A percentile compares a stretch with the other conserved stretches of the same genome.
Conservation (phyloP, 768 basidiomycete genomes). For the Leccinum variicolor region DNA sequence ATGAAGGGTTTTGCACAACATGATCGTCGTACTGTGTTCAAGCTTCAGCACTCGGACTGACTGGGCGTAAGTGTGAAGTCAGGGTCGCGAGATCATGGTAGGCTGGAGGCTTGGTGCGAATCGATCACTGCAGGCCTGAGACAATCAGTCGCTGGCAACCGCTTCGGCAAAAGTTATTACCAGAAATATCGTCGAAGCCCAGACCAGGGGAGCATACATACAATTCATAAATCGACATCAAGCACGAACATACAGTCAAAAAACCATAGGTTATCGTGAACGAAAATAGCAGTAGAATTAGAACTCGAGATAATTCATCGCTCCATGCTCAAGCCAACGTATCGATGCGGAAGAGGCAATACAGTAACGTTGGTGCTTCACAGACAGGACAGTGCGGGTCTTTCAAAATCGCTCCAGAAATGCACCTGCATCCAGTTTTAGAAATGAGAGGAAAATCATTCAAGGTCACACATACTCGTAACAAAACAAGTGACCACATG, state of each 20-base stretch:
- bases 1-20: not conserved
- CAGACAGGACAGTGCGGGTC: slow-evolving; percentile 52
- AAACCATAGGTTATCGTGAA: not conserved
- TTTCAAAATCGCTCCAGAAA: slow-evolving; percentile 46
- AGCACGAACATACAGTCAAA: slow-evolving; percentile 1
- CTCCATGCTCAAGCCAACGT: slow-evolving; percentile 23
- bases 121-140: no score
- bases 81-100: no score
- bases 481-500: slow-evolving; percentile 66
- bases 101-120: not conserved
- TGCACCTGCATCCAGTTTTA: slow-evolving; percentile 41
- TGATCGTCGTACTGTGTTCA: not conserved
- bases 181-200: not conserved
- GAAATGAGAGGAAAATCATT: not conserved
- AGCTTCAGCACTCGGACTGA: not conserved
- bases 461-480: slow-evolving; percentile 32
- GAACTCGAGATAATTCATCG: not conserved
- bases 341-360: slow-evolving; percentile 55
- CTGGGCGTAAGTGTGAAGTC: no score
- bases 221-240: slow-evolving; percentile 3
- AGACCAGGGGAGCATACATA: not conserved
- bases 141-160: not conserved
- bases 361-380: slow-evolving; percentile 47
- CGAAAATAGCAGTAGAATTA: not conserved
- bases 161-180: not conserved